These are phyloP conservation scores for Metarhizium guizhouense DNA, from an alignment of 2,329 filamentous ascomycete genomes.

Conservation along the genomic window DNA sequence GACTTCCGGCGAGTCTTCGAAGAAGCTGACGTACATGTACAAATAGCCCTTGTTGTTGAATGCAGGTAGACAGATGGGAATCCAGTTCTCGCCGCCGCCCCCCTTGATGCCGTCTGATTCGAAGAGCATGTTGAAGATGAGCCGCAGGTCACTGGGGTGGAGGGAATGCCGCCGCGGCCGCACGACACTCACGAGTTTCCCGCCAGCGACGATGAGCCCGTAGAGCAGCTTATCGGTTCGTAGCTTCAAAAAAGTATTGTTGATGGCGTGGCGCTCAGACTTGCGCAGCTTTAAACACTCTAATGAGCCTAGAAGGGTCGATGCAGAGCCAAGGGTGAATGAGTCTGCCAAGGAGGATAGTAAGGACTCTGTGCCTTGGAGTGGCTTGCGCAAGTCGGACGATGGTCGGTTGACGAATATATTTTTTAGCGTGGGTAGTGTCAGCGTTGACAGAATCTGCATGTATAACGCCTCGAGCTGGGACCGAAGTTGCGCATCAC, in stretches of 20 bases:
- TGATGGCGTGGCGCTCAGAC: constrained; percentile 75
- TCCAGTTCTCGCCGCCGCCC: constrained; percentile 91
- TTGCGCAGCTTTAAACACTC: constrained; percentile 93
- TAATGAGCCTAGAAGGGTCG: constrained; percentile 76
- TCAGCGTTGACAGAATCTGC: constrained; percentile 94
- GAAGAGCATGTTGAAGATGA: constrained; percentile 99
- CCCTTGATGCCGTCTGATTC: constrained; percentile 87
- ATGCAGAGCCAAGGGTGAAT: constrained; percentile 87
- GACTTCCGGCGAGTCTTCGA: constrained; percentile 48
- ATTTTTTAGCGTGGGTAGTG: constrained; percentile 73
- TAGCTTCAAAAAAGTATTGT: constrained; percentile 74
- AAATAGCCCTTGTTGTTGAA: constrained; percentile 96
- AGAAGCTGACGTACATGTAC: constrained; percentile 98
- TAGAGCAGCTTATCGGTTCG: constrained; percentile 76
- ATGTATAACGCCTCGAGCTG: constrained; percentile 95
- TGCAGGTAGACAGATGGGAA: constrained; percentile 86
- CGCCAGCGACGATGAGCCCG: constrained; percentile 85
- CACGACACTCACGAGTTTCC: constrained; percentile 88
- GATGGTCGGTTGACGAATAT: constrained; percentile 87
- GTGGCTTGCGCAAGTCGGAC: constrained; percentile 81
- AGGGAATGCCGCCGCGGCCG: constrained; percentile 90
- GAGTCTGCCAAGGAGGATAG: constrained; percentile 88
- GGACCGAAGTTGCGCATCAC: constrained; percentile 73
- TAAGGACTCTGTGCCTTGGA: constrained; percentile 85
- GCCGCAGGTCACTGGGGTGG: constrained; percentile 87